A percentile compares a stretch with the other conserved stretches of the same genome.
phyloP scores from a whole-genome alignment of 352 stramenopile species.

The Pythium aquatile region DNA sequence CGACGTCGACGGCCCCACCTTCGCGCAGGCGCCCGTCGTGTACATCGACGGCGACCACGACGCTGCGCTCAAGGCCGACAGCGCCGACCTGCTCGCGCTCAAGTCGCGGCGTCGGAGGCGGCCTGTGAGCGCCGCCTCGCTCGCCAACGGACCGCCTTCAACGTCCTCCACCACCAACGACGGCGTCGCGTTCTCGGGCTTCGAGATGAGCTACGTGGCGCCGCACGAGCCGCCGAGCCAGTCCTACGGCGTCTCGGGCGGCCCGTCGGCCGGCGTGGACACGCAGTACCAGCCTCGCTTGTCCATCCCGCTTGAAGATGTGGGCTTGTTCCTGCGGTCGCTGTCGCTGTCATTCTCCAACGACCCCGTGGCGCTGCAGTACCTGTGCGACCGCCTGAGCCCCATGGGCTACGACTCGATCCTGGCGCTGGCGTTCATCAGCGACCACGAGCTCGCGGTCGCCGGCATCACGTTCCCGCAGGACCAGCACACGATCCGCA shows the following conservation, averaged over 20 bases:
- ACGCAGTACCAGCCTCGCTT: slow-evolving; percentile 21
- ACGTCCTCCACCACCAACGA: background rate
- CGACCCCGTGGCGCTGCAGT: slow-evolving; percentile 32
- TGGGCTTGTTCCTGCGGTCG: slow-evolving; percentile 49
- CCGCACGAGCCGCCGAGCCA: slow-evolving; percentile 10
- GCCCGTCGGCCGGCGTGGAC: slow-evolving; percentile 12
- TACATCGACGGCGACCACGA: slow-evolving; percentile 21
- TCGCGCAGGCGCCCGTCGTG: slow-evolving; percentile 27
- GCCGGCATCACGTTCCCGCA: slow-evolving; percentile 35
- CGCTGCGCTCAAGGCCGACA: slow-evolving; percentile 17
- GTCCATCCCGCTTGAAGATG: slow-evolving; percentile 30
- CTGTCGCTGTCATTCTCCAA: slow-evolving; percentile 41
- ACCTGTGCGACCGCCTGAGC: slow-evolving; percentile 37
- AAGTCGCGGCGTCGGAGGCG: slow-evolving; percentile 15
- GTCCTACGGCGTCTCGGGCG: background rate
- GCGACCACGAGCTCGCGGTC: slow-evolving; percentile 43
- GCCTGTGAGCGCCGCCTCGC: background rate
- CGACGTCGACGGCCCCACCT: slow-evolving; percentile 19
- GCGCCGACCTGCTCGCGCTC: slow-evolving; percentile 22
- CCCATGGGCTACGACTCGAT: slow-evolving; percentile 66
- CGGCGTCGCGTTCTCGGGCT: slow-evolving; percentile 39
- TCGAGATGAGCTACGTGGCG: slow-evolving; percentile 59
- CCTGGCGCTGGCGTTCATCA: slow-evolving; percentile 50
- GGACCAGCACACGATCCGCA: slow-evolving; percentile 50
- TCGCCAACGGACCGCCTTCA: background rate